Evolutionary conservation across 2,329 filamentous ascomycete species (phyloP), one percentile per base, ranked within the genome.

Genomic region (Bipolaris cookei): DNA sequence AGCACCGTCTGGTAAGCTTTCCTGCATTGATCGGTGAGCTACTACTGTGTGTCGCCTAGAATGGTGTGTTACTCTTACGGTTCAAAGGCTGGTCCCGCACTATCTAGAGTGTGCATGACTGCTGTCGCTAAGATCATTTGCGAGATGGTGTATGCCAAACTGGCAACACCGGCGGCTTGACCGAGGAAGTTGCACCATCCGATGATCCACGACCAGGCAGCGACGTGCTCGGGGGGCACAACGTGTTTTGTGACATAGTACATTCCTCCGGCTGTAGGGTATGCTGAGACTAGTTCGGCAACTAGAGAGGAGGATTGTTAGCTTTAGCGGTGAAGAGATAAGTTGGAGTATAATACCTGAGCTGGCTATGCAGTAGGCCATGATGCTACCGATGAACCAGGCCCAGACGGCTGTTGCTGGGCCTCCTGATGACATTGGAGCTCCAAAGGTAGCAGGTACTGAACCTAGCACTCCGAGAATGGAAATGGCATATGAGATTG

Each of bases 121-220:
- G 78, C 83, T 20, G 81, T 81, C 5, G 86, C 86, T 32, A 88
- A 75, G 35, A 88, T 78, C 85, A 88, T 88, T 68, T 88, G 86
- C 16, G 83, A 82, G 45, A 88, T 83, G 0, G 84, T 86, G 57
- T 88, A 88, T 16, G 82, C 84, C 42, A 88, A 80, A 67, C 84
- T 86, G 8, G 85, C 84, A 11, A 87, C 85, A 35, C 86, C 86
- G 11, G 84, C 84, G 6, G 85, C 86, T 72, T 89, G 86, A 6
- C 86, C 86, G 1, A 88, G 79, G 30, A 88, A 82, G 62, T 88
- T 89, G 67, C 84, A 86, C 86, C 86, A 88, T n/a, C 86, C 86
- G 53, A 88, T 85, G 41, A 88, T 78, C 86, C 86, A 88, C 0
- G 85, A 82, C 79, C 85, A 88, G 11, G 87, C 81, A 1, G 86